These are phyloP conservation scores for Pseudozyma sp. DNA, from an alignment of 1,284 basidiomycete species.

Conservation along the genomic window DNA sequence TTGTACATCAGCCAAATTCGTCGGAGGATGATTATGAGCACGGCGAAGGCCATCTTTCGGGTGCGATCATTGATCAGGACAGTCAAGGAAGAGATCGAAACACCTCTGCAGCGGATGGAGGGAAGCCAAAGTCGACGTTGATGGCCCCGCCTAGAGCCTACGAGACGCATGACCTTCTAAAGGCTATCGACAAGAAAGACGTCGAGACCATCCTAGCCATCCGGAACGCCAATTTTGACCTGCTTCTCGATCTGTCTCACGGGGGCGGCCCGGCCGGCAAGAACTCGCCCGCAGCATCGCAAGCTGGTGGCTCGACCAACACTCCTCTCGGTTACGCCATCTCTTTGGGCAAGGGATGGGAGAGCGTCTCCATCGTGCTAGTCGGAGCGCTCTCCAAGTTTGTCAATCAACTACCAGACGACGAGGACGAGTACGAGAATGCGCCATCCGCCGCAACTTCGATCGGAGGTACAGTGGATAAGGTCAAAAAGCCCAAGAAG, in stretches of 20 bases:
- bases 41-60: constrained; percentile 34
- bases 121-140: constrained; percentile 8
- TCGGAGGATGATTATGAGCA: constrained; percentile 6
- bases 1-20: neutral
- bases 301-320: constrained; percentile 42
- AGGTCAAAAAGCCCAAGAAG: constrained; percentile 41
- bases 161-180: constrained; percentile 63
- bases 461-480: constrained; percentile 10
- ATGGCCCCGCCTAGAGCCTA: constrained; percentile 24
- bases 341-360: constrained; percentile 56
- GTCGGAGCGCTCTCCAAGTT: constrained; percentile 63
- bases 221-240: constrained; percentile 61
- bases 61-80: constrained; percentile 17
- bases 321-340: constrained; percentile 62
- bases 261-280: constrained; percentile 24
- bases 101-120: neutral
- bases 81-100: neutral
- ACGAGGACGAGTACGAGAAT: constrained; percentile 42
- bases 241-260: constrained; percentile 59
- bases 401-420: constrained; percentile 65
- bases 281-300: constrained; percentile 31
- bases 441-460: neutral
- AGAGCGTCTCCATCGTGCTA: constrained; percentile 58
- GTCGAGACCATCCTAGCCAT: constrained; percentile 62
- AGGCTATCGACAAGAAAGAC: constrained; percentile 65